phyloP scores from a whole-genome alignment of 2,329 filamentous ascomycete species.

The Colletotrichum paranaense region DNA sequence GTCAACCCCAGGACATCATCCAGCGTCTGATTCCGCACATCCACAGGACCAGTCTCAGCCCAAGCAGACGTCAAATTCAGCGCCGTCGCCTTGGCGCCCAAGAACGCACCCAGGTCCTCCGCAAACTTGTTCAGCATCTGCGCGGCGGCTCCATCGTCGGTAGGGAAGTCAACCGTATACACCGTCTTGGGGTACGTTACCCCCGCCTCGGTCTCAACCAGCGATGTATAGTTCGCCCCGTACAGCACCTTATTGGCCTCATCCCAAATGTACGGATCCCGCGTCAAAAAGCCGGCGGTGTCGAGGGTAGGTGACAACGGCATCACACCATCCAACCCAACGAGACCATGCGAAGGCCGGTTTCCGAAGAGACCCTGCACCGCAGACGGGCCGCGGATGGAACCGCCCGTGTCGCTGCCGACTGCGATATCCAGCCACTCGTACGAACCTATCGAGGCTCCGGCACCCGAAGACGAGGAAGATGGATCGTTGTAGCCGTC shows the following conservation, averaged over 20 bases:
- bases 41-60: slow-evolving; percentile 40
- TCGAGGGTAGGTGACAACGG: slow-evolving; percentile 55
- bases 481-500: slow-evolving; percentile 60
- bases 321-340: slow-evolving; percentile 53
- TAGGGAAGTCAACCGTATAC: slow-evolving; percentile 44
- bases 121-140: slow-evolving; percentile 43
- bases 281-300: slow-evolving; percentile 55
- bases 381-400: slow-evolving; percentile 57
- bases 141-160: slow-evolving; percentile 30
- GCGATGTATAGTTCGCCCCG: slow-evolving; percentile 46
- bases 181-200: slow-evolving; percentile 40
- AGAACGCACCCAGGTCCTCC: slow-evolving; percentile 41
- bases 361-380: slow-evolving; percentile 58
- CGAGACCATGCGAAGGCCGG: slow-evolving; percentile 53
- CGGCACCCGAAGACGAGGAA: slow-evolving; percentile 48
- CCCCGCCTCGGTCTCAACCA: slow-evolving; percentile 5
- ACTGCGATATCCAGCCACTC: slow-evolving; percentile 58
- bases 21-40: slow-evolving; percentile 34
- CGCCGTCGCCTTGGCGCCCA: slow-evolving; percentile 37
- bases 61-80: slow-evolving; percentile 42
- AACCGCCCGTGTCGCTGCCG: slow-evolving; percentile 58
- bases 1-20: slow-evolving; percentile 44
- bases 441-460: slow-evolving; percentile 52
- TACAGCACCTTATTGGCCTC: slow-evolving; percentile 46
- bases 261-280: slow-evolving; percentile 50